Percentiles rank a stretch among this genome's conserved stretches.
Conservation (phyloP, 2,329 filamentous ascomycete genomes). For the Ceratocystis eucalypticola region DNA sequence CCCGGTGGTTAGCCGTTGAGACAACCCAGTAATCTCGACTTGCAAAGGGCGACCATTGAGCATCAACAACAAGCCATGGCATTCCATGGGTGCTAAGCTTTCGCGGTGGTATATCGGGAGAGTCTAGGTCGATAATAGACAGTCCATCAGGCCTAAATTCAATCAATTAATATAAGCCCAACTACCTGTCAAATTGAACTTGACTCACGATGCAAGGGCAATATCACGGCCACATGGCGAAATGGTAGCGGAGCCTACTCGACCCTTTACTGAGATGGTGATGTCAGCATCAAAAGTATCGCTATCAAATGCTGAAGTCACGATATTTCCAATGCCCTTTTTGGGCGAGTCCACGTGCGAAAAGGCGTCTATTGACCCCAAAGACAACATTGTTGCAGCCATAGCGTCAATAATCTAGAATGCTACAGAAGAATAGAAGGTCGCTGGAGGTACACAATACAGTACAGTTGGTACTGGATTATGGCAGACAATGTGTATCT, state of each 20-base stretch:
- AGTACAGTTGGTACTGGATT: background rate
- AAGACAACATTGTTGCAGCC: background rate
- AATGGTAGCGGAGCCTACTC: slow-evolving; percentile 82
- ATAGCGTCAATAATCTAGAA: background rate
- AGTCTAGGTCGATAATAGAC: slow-evolving; percentile 84
- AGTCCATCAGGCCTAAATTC: slow-evolving; percentile 58
- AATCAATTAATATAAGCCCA: slow-evolving; percentile 8
- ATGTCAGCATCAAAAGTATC: slow-evolving; percentile 77
- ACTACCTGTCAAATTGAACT: slow-evolving; percentile 28
- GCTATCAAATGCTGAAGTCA: slow-evolving; percentile 65
- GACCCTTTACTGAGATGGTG: slow-evolving; percentile 67
- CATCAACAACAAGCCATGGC: slow-evolving; percentile 90
- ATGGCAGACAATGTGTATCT: background rate
- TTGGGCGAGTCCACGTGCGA: slow-evolving; percentile 31
- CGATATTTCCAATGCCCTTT: slow-evolving; percentile 38
- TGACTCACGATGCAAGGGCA: slow-evolving; percentile 61
- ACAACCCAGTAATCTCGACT: slow-evolving; percentile 84
- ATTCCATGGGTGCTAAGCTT: slow-evolving; percentile 69
- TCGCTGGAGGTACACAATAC: background rate
- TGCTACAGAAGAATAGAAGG: background rate
- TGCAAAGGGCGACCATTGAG: slow-evolving; percentile 93
- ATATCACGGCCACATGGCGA: slow-evolving; percentile 84
- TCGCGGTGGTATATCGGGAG: slow-evolving; percentile 72
- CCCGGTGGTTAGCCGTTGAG: slow-evolving; percentile 88
- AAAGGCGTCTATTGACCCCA: slow-evolving; percentile 5